Conservation (phyloP, 2,329 filamentous ascomycete species). For the Neophaeococcomyces aloes region DNA sequence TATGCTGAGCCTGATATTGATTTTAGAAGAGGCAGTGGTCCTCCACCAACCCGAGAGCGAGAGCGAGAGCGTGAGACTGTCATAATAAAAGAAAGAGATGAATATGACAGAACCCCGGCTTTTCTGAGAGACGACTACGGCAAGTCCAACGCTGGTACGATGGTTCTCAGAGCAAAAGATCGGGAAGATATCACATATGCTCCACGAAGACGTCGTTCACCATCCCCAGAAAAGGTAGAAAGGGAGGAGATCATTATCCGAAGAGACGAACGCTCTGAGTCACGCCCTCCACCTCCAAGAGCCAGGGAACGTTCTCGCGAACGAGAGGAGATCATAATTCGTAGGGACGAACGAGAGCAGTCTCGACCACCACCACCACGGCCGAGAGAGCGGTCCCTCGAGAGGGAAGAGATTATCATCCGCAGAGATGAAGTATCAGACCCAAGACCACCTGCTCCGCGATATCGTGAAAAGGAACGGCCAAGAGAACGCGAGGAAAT, state of each 20-base stretch:
- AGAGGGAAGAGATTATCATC: conserved; percentile 29
- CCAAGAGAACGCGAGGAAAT: conserved; percentile 25
- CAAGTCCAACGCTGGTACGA: conserved; percentile 24
- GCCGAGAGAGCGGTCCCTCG: conserved; percentile 19
- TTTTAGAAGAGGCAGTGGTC: conserved; percentile 34
- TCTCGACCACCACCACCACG: conserved; percentile 5
- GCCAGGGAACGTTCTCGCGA: conserved; percentile 5
- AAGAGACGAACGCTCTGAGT: conserved; percentile 19
- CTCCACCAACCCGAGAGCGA: conserved; percentile 30
- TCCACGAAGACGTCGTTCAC: conserved; percentile 20
- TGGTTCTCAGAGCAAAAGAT: conserved; percentile 25
- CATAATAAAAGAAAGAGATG: conserved; percentile 14
- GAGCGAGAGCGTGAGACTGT: conserved; percentile 30
- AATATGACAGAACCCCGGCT: conserved; percentile 22
- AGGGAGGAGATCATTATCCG: conserved; percentile 27
- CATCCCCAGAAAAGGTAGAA: conserved; percentile 22
- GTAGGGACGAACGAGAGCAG: conserved; percentile 12
- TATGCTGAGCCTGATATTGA: conserved; percentile 41
- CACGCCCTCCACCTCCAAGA: conserved; percentile 7
- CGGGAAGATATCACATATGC: conserved; percentile 24
- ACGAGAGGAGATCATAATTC: conserved; percentile 26
- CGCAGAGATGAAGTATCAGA: conserved; percentile 23
- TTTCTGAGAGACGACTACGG: conserved; percentile 28
- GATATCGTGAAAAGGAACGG: conserved; percentile 14
- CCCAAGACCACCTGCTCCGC: conserved; percentile 6